Evolutionary conservation across 2,329 filamentous ascomycete species (phyloP), one percentile per base, ranked within the genome.

Genomic region (Curvularia spicifera): DNA sequence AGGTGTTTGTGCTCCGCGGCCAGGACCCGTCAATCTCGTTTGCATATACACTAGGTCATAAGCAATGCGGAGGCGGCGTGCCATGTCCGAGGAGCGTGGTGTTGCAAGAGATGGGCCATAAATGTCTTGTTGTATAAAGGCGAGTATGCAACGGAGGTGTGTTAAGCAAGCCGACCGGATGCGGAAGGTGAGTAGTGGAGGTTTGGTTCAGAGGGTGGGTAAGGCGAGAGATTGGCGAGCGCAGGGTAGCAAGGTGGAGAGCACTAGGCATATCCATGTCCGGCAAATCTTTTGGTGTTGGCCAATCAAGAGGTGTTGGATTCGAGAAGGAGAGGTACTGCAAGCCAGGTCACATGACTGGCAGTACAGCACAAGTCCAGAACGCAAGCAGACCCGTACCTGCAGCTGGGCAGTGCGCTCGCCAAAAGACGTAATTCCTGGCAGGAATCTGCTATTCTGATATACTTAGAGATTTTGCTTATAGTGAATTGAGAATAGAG

Each of bases 1-100:
- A n/a, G 12, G 26, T 10, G 8, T 26, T 26, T 20, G n/a, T 10
- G 22, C 37, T 51, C 37, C 39, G 26, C n/a, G 35, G 35, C 37
- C 22, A 51, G 37, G 4, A 20, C 24, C n/a, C 18, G 44, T n/a
- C 44, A 44, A 46, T 46, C n/a, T 46, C 49, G 24, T 51, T 20
- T 29, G 49, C 51, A 53, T 28, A 28, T 20, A 49, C 22, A 31
- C 31, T 39, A 39, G 15, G 18, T 24, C 31, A 6, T 24, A 20
- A 18, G 29, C 31, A 39, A 39, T 13, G 13, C 44, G 26, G 44
- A 49, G 22, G 46, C 46, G 33, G 46, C 22, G 33, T 20, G 8
- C 13, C 46, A 35, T 28, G 31, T 49, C n/a, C n/a, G 18, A 33
- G 18, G 44, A 6, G 5, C 20, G 8, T 13, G 26, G n/a, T 12